These are phyloP conservation scores for Erysimum cheiranthoides DNA, from an alignment of 345 rosid species.

Conservation along the genomic window DNA sequence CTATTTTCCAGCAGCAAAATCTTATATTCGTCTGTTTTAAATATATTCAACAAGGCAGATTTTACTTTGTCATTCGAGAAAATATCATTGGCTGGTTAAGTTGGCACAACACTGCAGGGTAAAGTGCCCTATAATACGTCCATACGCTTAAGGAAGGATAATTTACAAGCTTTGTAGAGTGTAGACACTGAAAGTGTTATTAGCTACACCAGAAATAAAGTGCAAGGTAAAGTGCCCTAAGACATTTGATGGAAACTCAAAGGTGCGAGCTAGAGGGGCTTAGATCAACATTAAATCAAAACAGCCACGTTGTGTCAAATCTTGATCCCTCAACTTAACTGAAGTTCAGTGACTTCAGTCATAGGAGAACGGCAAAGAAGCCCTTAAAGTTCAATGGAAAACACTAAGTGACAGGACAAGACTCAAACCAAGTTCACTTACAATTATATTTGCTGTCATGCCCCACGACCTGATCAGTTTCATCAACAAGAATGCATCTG, in stretches of 20 bases:
- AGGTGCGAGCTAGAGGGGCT: not conserved
- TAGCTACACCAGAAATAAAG: slow-evolving; percentile 10
- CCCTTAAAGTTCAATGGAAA: slow-evolving; percentile 1
- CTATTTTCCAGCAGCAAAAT: slow-evolving; percentile 22
- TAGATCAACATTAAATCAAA: slow-evolving; percentile 3
- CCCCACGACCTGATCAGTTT: slow-evolving; percentile 80
- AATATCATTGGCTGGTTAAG: not conserved
- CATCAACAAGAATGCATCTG: slow-evolving; percentile 99
- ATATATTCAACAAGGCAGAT: not conserved
- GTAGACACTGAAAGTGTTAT: not conserved
- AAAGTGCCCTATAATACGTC: not conserved
- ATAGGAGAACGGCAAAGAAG: not conserved
- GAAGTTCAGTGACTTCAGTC: not conserved
- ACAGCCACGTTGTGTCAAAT: not conserved
- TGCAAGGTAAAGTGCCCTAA: not conserved
- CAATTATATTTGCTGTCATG: slow-evolving; percentile 92
- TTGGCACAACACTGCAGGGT: not conserved
- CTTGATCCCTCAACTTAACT: not conserved
- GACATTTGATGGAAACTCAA: slow-evolving; percentile 2
- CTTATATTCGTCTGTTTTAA: not conserved
- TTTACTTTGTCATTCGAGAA: not conserved
- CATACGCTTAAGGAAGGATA: slow-evolving; percentile 4
- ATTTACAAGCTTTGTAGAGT: not conserved
- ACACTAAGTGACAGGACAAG: not conserved
- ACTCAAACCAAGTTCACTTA: slow-evolving; percentile 48